Base-by-base conservation (phyloP, 306 rosid genomes). In the Begonia masoniana region DNA sequence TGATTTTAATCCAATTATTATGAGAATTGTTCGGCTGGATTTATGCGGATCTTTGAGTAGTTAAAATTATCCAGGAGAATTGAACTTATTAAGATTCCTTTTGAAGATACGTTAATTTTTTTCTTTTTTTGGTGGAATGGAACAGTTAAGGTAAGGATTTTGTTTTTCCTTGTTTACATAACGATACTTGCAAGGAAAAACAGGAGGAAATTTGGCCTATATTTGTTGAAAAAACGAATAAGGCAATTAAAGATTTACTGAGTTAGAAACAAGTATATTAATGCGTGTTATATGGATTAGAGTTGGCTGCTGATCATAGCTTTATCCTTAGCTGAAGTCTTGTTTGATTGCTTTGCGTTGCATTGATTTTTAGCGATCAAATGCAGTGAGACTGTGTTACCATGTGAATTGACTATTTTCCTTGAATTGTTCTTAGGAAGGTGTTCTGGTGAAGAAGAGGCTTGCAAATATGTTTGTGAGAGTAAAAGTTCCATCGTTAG, bases 401-500 rank as follows among this genome's bases (percentile, higher is more conserved):
- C 19, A 17, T 17, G 19, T 43, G 1, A 3, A 10, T 43, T 43
- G 35, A 26, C 35, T 3, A 3, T 5, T 13, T 13, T 43, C 12
- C n/a, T 43, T 43, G 48, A 43, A 43, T 43, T 43, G 48, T 43
- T 13, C 48, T 43, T 11, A 10, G 48, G 13, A 43, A 10, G 48
- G 13, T 13, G 48, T 26, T 3, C 2, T 10, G 48, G 48, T 43
- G 48, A 10, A 43, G n/a, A 43, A 43, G 48, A 43, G n/a, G n/a
- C 1, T 43, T 13, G 3, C 6, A 2, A 43, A 5, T 13, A 43
- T 43, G 48, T 61, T 19, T n/a, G 41, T 21, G 15, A 41, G 10
- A 26, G 39, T 47, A 55, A 56, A 68, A 55, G 13, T 50, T 41
- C 93, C 93, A 15, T 75, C 76, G 4, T 59, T 88, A 70, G 76